Conservation (phyloP, 495 filamentous ascomycete genomes). For the Lindgomyces ingoldianus region DNA sequence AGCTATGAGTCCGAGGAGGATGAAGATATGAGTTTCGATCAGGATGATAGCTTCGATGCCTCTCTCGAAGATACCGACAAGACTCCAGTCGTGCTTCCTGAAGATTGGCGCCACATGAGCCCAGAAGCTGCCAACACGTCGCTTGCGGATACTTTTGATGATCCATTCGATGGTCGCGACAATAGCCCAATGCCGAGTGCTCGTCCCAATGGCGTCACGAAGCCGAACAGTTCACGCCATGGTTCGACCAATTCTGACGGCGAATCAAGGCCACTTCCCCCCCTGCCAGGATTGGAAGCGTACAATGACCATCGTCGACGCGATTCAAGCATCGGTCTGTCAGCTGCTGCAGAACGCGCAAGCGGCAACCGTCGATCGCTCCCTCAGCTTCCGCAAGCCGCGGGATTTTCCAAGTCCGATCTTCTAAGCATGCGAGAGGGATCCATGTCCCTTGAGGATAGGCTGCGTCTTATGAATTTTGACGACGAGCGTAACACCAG, state of each 20-base stretch:
- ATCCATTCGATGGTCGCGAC: conserved; percentile 66
- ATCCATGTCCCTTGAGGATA: conserved; percentile 78
- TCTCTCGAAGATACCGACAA: conserved; percentile 94
- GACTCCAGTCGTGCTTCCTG: conserved; percentile 92
- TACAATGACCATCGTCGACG: conserved; percentile 28
- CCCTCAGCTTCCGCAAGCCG: conserved; percentile 65
- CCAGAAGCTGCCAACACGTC: conserved; percentile 57
- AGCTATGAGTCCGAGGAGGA: conserved; percentile 85
- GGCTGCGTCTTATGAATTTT: conserved; percentile 80
- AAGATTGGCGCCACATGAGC: conserved; percentile 87
- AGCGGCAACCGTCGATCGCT: conserved; percentile 61
- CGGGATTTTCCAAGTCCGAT: conserved; percentile 67
- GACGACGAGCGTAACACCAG: conserved; percentile 49
- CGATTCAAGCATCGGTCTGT: conserved; percentile 50
- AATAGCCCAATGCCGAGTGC: conserved; percentile 63
- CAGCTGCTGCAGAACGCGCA: conserved; percentile 65
- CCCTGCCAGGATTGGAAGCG: conserved; percentile 38
- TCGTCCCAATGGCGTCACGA: conserved; percentile 23
- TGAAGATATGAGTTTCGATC: conserved; percentile 71
- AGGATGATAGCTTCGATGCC: conserved; percentile 90
- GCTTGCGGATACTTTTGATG: conserved; percentile 59
- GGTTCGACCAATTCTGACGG: conserved; percentile 43
- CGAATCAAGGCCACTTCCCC: conserved; percentile 43
- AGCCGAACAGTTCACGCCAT: conserved; percentile 59
- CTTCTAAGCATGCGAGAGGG: conserved; percentile 65